A percentile compares a stretch with the other conserved stretches of the same genome.
phyloP scores from a whole-genome alignment of 345 rosid species.

The Sapria himalayana region DNA sequence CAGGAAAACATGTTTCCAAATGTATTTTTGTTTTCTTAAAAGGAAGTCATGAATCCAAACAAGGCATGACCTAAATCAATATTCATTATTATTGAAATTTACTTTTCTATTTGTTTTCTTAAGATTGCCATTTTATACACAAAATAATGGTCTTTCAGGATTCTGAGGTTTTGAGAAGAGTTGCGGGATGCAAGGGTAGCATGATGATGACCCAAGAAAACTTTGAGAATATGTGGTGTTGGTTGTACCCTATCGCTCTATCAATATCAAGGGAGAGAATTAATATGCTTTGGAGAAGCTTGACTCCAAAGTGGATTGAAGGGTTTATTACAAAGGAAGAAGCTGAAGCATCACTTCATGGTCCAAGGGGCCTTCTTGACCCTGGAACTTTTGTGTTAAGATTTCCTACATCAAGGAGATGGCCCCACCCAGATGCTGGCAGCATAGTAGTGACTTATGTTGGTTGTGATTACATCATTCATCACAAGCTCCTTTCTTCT shows the following conservation, averaged over 20 bases:
- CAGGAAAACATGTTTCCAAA: too few species aligned
- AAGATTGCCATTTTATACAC: too few species aligned
- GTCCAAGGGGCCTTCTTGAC: conserved; percentile 45
- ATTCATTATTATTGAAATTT: too few species aligned
- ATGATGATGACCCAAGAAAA: conserved; percentile 71
- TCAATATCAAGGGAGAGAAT: conserved; percentile 42
- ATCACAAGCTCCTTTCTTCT: conserved; percentile 38
- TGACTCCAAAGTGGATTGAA: conserved; percentile 78
- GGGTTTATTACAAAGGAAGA: conserved; percentile 93
- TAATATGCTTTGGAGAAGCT: conserved; percentile 47
- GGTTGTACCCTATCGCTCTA: conserved; percentile 77
- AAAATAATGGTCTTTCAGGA: conserved; percentile 31
- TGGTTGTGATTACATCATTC: conserved; percentile 40
- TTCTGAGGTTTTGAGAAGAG: conserved; percentile 41
- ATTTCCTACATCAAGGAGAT: conserved; percentile 89
- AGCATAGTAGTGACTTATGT: conserved; percentile 69
- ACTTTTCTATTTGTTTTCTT: too few species aligned
- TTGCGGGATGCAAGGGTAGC: conserved; percentile 64
- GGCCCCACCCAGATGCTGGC: conserved; percentile 98
- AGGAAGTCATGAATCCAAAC: too few species aligned
- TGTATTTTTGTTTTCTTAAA: too few species aligned
- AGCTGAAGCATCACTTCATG: conserved; percentile 67
- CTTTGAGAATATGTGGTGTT: conserved; percentile 91
- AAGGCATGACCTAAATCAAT: too few species aligned
- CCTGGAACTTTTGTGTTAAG: conserved; percentile 87